Evolutionary conservation across 805 yeast species (phyloP).

Genomic region (Lachancea meyersii): DNA sequence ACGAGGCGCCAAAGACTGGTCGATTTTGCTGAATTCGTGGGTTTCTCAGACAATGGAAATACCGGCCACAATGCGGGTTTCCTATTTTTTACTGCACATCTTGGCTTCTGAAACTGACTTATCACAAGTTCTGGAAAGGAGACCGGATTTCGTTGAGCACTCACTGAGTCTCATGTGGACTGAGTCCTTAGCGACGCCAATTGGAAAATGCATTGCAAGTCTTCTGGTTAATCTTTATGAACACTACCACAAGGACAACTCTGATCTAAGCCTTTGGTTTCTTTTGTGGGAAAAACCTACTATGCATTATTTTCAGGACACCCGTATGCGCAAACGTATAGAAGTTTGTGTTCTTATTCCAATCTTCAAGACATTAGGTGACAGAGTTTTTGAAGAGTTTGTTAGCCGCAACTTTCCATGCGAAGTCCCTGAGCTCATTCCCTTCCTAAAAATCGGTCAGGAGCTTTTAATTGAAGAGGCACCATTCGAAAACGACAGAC

Average conservation of each 20-base stretch:
- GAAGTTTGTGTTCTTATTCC: slow-evolving; percentile 57
- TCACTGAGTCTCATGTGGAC: slow-evolving; percentile 47
- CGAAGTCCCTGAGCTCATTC: slow-evolving; percentile 38
- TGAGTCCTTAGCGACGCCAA: slow-evolving; percentile 58
- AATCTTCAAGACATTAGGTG: slow-evolving; percentile 47
- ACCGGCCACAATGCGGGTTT: slow-evolving; percentile 49
- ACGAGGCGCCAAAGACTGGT: slow-evolving; percentile 13
- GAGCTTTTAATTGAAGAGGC: slow-evolving; percentile 48
- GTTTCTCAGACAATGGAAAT: slow-evolving; percentile 37
- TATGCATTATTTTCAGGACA: slow-evolving; percentile 31
- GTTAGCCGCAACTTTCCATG: slow-evolving; percentile 14
- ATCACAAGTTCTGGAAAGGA: slow-evolving; percentile 35
- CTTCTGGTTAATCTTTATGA: slow-evolving; percentile 35
- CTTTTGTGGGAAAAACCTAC: slow-evolving; percentile 44
- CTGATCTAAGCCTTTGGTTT: slow-evolving; percentile 38
- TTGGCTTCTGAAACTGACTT: slow-evolving; percentile 46
- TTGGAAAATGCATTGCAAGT: slow-evolving; percentile 50
- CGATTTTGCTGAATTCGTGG: slow-evolving; percentile 41
- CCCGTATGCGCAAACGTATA: slow-evolving; percentile 40
- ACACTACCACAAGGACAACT: slow-evolving; percentile 21
- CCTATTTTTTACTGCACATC: slow-evolving; percentile 54
- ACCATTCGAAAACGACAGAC: slow-evolving; percentile 38
- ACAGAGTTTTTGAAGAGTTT: slow-evolving; percentile 38
- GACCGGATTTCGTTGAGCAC: slow-evolving; percentile 42
- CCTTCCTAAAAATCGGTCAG: slow-evolving; percentile 59